A percentile compares a stretch with the other conserved stretches of the same genome.
These are phyloP conservation scores for Ganoderma meredithae DNA, from an alignment of 1,284 basidiomycete species.

Conservation along the genomic window DNA sequence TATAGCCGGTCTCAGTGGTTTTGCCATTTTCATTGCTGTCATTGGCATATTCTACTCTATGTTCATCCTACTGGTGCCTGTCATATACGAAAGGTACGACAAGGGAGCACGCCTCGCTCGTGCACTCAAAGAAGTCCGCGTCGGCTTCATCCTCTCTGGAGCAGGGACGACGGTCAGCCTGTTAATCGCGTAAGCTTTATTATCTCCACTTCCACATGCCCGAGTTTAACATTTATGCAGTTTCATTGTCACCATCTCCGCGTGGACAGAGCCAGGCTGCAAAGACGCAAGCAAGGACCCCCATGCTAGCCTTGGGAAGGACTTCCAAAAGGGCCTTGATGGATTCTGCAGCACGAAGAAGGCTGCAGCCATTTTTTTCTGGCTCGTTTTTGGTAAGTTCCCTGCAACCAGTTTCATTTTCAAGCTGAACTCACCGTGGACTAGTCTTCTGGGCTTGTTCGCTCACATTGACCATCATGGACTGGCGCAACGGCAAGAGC, in stretches of 20 bases:
- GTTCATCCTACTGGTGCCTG: constrained; percentile 79
- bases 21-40: constrained; percentile 83
- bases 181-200: constrained; percentile 70
- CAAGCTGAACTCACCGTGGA: constrained; percentile 8
- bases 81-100: constrained; percentile 88
- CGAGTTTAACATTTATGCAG: constrained; percentile 45
- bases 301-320: constrained; percentile 68
- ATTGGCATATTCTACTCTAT: constrained; percentile 73
- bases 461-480: constrained; percentile 64
- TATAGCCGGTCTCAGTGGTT: constrained; percentile 83
- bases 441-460: constrained; percentile 74
- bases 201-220: neutral
- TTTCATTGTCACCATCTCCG: constrained; percentile 76
- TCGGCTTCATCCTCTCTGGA: constrained; percentile 81
- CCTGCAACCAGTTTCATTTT: neutral
- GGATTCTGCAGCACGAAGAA: constrained; percentile 92
- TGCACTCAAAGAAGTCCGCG: constrained; percentile 81
- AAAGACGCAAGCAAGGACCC: constrained; percentile 74
- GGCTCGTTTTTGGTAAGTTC: constrained; percentile 74
- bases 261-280: constrained; percentile 85
- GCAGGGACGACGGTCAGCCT: constrained; percentile 70
- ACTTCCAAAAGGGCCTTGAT: constrained; percentile 70
- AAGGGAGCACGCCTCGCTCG: constrained; percentile 78
- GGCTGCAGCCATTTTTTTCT: constrained; percentile 86
- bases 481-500: constrained; percentile 78